Percentiles rank a stretch among this genome's conserved stretches.
These are phyloP conservation scores for Morella rubra DNA, from an alignment of 306 rosid species.

Conservation along the genomic window DNA sequence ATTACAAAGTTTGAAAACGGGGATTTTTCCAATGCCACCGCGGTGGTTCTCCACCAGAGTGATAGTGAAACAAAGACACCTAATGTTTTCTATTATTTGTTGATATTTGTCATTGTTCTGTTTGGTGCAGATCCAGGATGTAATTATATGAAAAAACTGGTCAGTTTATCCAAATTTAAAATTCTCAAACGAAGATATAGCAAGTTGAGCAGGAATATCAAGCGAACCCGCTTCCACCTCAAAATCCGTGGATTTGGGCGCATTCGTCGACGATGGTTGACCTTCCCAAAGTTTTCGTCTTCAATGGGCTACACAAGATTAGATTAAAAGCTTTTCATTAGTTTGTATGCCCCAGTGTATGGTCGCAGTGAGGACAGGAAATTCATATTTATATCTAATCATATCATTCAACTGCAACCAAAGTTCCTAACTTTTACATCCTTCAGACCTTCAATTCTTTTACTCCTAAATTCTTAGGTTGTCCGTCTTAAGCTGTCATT, in stretches of 20 bases:
- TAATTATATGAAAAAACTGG: slow-evolving; percentile 42
- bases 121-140: slow-evolving; percentile 46
- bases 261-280: slow-evolving; percentile 71
- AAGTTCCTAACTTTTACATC: not conserved
- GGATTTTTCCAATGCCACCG: not conserved
- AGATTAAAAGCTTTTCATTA: slow-evolving; percentile 33
- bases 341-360: not conserved
- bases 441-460: not conserved
- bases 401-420: not conserved
- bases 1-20: not conserved
- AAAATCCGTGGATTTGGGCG: slow-evolving; percentile 69
- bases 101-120: slow-evolving; percentile 5
- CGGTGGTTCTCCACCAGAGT: not conserved
- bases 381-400: not conserved
- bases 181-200: slow-evolving; percentile 54
- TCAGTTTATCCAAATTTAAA: slow-evolving; percentile 42
- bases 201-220: slow-evolving; percentile 52
- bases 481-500: not conserved
- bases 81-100: not conserved
- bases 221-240: slow-evolving; percentile 54
- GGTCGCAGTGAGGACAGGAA: not conserved
- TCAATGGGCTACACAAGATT: slow-evolving; percentile 53
- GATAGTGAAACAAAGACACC: not conserved
- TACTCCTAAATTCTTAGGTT: not conserved
- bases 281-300: slow-evolving; percentile 61